Conservation (phyloP, 2,329 filamentous ascomycete genomes). For the Colletotrichum endophyticum region DNA sequence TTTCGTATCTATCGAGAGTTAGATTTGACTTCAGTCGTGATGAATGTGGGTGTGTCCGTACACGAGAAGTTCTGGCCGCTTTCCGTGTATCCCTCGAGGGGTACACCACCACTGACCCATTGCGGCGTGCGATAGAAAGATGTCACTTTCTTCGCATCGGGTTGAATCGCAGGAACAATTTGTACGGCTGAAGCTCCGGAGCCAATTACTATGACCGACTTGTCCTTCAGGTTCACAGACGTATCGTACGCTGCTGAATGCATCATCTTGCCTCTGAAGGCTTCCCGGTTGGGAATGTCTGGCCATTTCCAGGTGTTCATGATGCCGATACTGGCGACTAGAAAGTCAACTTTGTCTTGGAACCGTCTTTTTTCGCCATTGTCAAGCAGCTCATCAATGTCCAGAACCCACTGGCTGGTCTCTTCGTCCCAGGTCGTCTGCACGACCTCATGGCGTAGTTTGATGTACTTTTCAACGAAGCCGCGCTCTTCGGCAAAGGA, state of each 20-base stretch:
- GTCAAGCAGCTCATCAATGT: neutral
- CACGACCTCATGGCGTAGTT: constrained; percentile 25
- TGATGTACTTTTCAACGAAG: constrained; percentile 30
- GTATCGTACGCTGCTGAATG: neutral
- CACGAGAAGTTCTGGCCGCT: neutral
- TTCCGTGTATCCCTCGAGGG: neutral
- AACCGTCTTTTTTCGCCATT: neutral
- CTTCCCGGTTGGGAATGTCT: neutral
- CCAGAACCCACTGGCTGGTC: constrained; percentile 11
- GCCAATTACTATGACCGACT: neutral
- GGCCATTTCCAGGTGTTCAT: neutral
- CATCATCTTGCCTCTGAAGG: neutral
- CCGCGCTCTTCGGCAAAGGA: constrained; percentile 35
- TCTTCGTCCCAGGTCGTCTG: constrained; percentile 28
- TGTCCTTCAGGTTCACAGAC: neutral
- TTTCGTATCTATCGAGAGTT: neutral
- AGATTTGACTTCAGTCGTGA: neutral
- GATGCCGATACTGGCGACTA: neutral
- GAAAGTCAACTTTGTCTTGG: neutral
- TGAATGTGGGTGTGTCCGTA: neutral
- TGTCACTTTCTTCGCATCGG: neutral
- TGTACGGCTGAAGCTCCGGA: neutral
- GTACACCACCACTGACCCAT: neutral
- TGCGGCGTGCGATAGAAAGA: neutral
- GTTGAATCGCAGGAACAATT: neutral